Conservation (phyloP, 805 yeast genomes). For the Candida krabiensis region DNA sequence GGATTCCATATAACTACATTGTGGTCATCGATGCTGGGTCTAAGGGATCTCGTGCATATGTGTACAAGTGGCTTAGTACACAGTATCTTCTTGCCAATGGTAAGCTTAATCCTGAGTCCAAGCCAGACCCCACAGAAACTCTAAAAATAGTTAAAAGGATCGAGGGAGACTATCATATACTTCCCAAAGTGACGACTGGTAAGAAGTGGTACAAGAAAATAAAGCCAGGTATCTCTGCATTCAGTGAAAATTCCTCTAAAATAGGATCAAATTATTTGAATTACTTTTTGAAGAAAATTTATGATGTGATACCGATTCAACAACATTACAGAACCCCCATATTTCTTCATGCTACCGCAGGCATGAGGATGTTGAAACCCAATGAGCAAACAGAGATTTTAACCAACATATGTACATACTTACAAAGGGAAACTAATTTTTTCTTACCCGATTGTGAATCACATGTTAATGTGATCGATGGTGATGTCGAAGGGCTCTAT, state of each 20-base stretch:
- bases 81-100: constrained; percentile 23
- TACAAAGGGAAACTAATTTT: constrained; percentile 47
- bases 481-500: constrained; percentile 64
- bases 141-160: constrained; percentile 7
- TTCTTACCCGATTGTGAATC: constrained; percentile 60
- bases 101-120: constrained; percentile 7
- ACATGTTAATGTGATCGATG: constrained; percentile 61
- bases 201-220: constrained; percentile 51
- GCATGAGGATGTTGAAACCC: constrained; percentile 59
- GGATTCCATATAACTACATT: constrained; percentile 58
- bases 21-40: constrained; percentile 67
- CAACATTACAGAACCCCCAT: constrained; percentile 66
- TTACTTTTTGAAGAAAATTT: constrained; percentile 47
- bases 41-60: constrained; percentile 60
- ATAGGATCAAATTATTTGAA: constrained; percentile 54
- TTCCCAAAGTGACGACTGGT: constrained; percentile 28
- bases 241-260: constrained; percentile 45
- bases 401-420: constrained; percentile 48
- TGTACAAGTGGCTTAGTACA: constrained; percentile 56
- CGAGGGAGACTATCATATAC: constrained; percentile 6
- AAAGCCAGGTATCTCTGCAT: constrained; percentile 59
- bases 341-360: constrained; percentile 70
- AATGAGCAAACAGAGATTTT: constrained; percentile 44
- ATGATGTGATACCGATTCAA: constrained; percentile 54
- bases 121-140: neutral